Percentiles rank a stretch among this genome's conserved stretches.
phyloP scores from a whole-genome alignment of 2,329 filamentous ascomycete species.

The Penicillium occitanis region DNA sequence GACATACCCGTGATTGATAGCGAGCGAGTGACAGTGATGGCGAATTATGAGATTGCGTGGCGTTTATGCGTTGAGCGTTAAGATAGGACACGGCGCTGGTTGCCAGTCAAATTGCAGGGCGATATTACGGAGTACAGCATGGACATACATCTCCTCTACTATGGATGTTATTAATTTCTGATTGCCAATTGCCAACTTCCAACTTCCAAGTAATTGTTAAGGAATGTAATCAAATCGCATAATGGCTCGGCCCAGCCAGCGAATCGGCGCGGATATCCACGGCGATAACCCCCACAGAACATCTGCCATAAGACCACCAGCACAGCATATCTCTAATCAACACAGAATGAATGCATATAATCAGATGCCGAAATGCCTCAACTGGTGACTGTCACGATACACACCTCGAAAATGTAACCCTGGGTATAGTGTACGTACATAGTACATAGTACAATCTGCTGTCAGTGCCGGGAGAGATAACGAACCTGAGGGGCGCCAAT shows the following conservation, averaged over 20 bases:
- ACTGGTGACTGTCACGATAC: not conserved
- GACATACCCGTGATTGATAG: not conserved
- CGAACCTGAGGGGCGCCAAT: not conserved
- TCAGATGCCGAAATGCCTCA: not conserved
- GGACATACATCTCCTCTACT: not conserved
- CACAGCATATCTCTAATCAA: not conserved
- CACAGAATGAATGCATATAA: not conserved
- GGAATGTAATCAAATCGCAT: not conserved
- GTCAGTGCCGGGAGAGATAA: not conserved
- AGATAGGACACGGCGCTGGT: not conserved
- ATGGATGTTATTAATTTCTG: not conserved
- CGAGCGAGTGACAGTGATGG: not conserved
- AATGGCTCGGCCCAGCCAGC: not conserved
- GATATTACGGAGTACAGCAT: not conserved
- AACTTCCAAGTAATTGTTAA: not conserved
- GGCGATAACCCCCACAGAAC: not conserved
- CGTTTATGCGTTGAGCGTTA: not conserved
- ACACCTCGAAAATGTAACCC: not conserved
- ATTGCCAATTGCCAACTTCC: not conserved
- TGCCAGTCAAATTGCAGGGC: not conserved
- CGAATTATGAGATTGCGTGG: not conserved
- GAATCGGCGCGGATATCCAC: not conserved
- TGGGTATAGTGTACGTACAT: no score
- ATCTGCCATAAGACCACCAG: not conserved
- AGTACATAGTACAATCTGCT: no score